Base-by-base conservation (phyloP, 2,329 filamentous ascomycete species). In the Colletotrichum viniferum region DNA sequence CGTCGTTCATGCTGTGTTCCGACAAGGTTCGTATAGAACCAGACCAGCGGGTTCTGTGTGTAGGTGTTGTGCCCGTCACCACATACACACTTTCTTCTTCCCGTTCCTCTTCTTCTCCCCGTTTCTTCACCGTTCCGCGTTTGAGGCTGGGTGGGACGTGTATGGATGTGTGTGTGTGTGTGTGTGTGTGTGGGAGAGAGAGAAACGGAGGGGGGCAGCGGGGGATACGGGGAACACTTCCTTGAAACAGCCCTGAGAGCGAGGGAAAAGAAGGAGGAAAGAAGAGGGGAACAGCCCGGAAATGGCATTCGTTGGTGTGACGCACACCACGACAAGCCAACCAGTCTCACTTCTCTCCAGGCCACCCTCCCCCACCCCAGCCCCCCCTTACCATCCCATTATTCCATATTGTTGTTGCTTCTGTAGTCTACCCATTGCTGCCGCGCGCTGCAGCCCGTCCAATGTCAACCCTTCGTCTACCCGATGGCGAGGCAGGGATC, bases 1-100 rank as follows among this genome's bases (percentile, higher is more conserved):
- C 43, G 56, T 72, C 43, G 55, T 72, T 75, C 69, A 72, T 72
- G 73, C 43, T 68, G 73, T 75, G 73, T 75, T 72, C 69, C 73
- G 62, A 72, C 73, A 72, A 43, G 62, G 62, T 72, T 72, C 69
- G 69, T 68, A 72, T 67, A 32, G 69, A 63, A 68, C 73, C 73
- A 72, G 63, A 67, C 32, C 38, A 43, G 69, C 69, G 73, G 73
- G 68, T 71, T 69, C 10, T 70, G n/a, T 56, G 28, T n/a, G 21
- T 26, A 34, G 14, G 34, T 26, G 16, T 28, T 12, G 38, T 43
- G 38, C 16, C 38, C 38, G 38, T 43, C 38, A 43, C 16, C 16
- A n/a, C 38, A 43, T 43, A 43, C 38, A n/a, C 38, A 43, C 38
- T 24, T 48, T 36, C 26, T 63, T 26, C 36, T 26, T 55, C 28